Percentiles rank a stretch among this genome's conserved stretches.
Evolutionary conservation across 169 alveolate genomes (phyloP).

Genomic region (Babesia caballi): DNA sequence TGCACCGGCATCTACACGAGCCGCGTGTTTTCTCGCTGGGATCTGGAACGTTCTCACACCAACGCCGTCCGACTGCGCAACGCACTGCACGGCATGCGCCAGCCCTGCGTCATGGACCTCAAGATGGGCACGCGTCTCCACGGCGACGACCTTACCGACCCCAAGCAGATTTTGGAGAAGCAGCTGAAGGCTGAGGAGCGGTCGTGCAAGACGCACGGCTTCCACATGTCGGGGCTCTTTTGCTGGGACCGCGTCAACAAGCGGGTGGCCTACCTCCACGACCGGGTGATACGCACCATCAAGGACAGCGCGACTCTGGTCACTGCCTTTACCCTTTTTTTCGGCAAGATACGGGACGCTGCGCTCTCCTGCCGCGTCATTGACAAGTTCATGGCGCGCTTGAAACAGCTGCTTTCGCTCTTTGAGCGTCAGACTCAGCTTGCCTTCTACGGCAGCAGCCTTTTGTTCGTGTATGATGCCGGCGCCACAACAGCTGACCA

Average conservation of each 20-base stretch:
- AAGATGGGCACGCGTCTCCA: constrained; percentile 71
- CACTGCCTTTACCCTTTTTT: constrained; percentile 54
- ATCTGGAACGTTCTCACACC: constrained; percentile 4
- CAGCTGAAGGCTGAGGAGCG: constrained; percentile 62
- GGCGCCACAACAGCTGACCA: constrained; percentile 32
- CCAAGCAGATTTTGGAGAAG: constrained; percentile 51
- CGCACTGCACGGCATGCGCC: constrained; percentile 64
- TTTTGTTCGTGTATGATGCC: constrained; percentile 70
- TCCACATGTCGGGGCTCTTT: constrained; percentile 69
- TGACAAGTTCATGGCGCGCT: constrained; percentile 38
- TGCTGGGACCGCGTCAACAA: constrained; percentile 57
- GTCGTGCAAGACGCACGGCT: constrained; percentile 69
- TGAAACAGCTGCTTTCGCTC: constrained; percentile 46
- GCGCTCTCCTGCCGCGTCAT: constrained; percentile 21
- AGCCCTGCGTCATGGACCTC: constrained; percentile 74
- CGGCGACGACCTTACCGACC: constrained; percentile 67
- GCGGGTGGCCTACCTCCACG: constrained; percentile 55
- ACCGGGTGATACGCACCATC: constrained; percentile 57
- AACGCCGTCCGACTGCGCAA: constrained; percentile 65
- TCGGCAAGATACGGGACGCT: constrained; percentile 46
- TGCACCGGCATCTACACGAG: constrained; percentile 29
- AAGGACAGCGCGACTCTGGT: constrained; percentile 47
- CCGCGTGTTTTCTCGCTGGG: constrained; percentile 39
- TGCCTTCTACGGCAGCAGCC: constrained; percentile 71
- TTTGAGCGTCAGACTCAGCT: constrained; percentile 63